Conservation (phyloP, 805 yeast genomes). For the Saccharomycopsis synnaedendra region DNA sequence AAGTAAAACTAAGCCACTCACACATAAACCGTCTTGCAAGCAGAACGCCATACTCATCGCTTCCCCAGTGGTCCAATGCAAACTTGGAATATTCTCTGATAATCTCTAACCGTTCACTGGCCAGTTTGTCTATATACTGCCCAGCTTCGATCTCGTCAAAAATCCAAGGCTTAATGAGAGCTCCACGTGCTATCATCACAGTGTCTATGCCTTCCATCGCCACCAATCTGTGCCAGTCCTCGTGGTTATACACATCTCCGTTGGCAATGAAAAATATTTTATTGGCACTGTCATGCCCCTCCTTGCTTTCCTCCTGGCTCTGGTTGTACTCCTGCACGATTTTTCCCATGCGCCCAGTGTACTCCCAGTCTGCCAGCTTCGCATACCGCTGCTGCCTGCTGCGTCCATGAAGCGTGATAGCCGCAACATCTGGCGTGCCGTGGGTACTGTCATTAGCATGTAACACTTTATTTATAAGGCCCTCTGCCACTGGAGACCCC, state of each 20-base stretch:
- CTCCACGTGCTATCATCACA: slow-evolving; percentile 97
- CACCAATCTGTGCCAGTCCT: slow-evolving; percentile 65
- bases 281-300: slow-evolving; percentile 41
- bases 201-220: slow-evolving; percentile 71
- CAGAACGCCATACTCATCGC: slow-evolving; percentile 89
- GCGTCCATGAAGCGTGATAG: slow-evolving; percentile 91
- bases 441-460: slow-evolving; percentile 30
- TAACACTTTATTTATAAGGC: slow-evolving; percentile 56
- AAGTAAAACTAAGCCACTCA: slow-evolving; percentile 89
- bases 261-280: slow-evolving; percentile 79
- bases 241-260: slow-evolving; percentile 81
- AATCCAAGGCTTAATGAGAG: slow-evolving; percentile 96
- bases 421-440: slow-evolving; percentile 56
- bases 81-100: slow-evolving; percentile 57
- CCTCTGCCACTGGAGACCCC: slow-evolving; percentile 76
- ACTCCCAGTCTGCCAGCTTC: slow-evolving; percentile 85
- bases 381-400: slow-evolving; percentile 95
- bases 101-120: slow-evolving; percentile 79
- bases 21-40: slow-evolving; percentile 83
- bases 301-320: slow-evolving; percentile 48
- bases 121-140: slow-evolving; percentile 82
- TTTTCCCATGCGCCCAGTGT: slow-evolving; percentile 63
- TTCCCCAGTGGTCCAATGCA: slow-evolving; percentile 96
- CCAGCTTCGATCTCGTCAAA: slow-evolving; percentile 88
- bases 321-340: slow-evolving; percentile 48